A percentile compares a stretch with the other conserved stretches of the same genome.
phyloP scores from a whole-genome alignment of 1,284 basidiomycete species.

The Tremellales sp. region DNA sequence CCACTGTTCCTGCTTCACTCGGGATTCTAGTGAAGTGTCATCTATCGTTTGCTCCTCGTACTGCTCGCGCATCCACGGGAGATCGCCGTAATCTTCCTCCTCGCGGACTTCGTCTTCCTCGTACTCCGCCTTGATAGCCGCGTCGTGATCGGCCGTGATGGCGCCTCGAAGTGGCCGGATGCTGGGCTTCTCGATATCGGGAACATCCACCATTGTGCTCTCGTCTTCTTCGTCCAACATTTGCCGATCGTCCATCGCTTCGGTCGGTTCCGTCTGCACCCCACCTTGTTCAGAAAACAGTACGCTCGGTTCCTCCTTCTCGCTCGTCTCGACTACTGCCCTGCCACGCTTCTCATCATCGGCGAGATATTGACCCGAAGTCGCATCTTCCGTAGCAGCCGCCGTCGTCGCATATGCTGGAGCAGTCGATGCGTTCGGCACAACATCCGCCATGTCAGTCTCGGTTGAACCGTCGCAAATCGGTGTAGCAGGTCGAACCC shows the following conservation, averaged over 20 bases:
- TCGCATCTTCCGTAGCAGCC: no score
- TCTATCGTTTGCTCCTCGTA: no score
- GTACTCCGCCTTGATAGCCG: not conserved
- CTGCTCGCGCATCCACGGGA: no score
- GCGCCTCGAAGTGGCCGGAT: not conserved
- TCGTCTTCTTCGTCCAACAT: slow-evolving; percentile 4
- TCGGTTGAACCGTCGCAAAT: no score
- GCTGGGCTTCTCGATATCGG: not conserved
- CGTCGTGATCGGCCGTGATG: not conserved
- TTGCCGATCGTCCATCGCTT: slow-evolving; percentile 3
- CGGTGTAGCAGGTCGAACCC: no score
- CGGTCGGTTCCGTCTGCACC: slow-evolving; percentile 1
- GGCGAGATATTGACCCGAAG: no score
- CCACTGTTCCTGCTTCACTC: not conserved
- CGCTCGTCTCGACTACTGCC: slow-evolving; percentile 23
- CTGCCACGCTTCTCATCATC: no score
- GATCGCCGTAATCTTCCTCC: no score
- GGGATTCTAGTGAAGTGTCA: slow-evolving; percentile 9
- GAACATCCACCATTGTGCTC: not conserved
- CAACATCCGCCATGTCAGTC: no score
- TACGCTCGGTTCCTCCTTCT: slow-evolving; percentile 27
- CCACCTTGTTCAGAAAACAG: slow-evolving; percentile 38
- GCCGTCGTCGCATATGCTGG: no score
- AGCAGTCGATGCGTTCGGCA: no score
- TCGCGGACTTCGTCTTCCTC: no score